These are phyloP conservation scores for Mycosphaerella sp. DNA, from an alignment of 2,329 filamentous ascomycete genomes.

Conservation along the genomic window DNA sequence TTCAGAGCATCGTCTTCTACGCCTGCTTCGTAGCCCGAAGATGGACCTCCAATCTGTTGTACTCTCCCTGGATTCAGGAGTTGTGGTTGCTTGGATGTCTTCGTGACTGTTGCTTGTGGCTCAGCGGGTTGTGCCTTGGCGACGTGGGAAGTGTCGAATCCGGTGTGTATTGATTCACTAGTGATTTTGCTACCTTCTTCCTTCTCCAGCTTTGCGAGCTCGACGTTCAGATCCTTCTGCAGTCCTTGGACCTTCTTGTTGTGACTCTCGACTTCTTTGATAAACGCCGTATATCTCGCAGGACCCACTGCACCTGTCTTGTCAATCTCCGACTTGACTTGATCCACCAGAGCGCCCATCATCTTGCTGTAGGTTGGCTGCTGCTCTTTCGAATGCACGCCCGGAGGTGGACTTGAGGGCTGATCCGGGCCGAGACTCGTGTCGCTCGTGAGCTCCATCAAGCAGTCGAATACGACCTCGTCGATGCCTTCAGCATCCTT, in stretches of 20 bases:
- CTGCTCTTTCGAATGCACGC: constrained; percentile 67
- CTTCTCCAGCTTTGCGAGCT: constrained; percentile 74
- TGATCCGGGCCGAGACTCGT: constrained; percentile 65
- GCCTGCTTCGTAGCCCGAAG: constrained; percentile 56
- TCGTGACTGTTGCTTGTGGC: constrained; percentile 19
- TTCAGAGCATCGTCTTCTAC: constrained; percentile 47
- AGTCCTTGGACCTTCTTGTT: constrained; percentile 69
- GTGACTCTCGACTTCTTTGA: constrained; percentile 71
- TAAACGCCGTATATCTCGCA: constrained; percentile 64
- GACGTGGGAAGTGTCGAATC: constrained; percentile 83
- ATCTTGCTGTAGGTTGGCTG: constrained; percentile 89
- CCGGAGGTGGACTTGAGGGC: constrained; percentile 68
- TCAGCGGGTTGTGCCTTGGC: constrained; percentile 45
- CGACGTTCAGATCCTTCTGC: constrained; percentile 65
- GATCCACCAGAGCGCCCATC: constrained; percentile 93
- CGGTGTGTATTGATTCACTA: constrained; percentile 79
- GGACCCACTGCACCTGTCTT: constrained; percentile 53
- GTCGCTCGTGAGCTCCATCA: constrained; percentile 66
- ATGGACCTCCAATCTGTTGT: constrained; percentile 44
- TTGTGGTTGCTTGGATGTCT: constrained; percentile 30
- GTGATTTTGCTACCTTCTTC: constrained; percentile 88
- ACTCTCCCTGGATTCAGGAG: constrained; percentile 38
- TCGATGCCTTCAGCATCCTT: constrained; percentile 58
- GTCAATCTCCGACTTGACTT: constrained; percentile 80
- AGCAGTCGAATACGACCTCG: constrained; percentile 78